Evolutionary conservation across 148 eudicot species (phyloP).

Genomic region (Fagopyrum tataricum): DNA sequence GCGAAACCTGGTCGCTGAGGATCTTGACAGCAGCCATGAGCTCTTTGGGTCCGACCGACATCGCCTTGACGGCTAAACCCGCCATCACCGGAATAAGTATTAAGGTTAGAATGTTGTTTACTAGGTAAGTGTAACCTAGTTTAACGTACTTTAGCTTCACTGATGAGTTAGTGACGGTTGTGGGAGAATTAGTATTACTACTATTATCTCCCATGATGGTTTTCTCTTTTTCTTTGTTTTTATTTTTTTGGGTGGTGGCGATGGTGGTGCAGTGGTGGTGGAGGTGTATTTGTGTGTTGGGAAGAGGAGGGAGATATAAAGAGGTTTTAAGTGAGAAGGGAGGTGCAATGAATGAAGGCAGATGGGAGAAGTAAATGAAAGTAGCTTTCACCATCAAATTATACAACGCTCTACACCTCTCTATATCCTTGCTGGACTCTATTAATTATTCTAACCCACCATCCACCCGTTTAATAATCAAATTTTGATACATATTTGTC

Average conservation of each 20-base stretch:
- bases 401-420: background rate
- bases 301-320: background rate
- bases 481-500: too few species aligned
- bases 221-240: background rate
- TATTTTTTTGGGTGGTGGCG: background rate
- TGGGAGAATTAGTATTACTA: background rate
- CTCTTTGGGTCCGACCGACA: background rate
- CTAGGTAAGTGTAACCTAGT: conserved; percentile 16
- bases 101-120: conserved; percentile 12
- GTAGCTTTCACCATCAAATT: conserved; percentile 7
- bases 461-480: too few species aligned
- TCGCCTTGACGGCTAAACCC: background rate
- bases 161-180: background rate
- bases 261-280: background rate
- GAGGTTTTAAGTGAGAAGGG: background rate
- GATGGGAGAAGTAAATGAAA: conserved; percentile 10
- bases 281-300: background rate
- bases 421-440: conserved; percentile 9
- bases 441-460: conserved; percentile 6
- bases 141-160: conserved; percentile 19
- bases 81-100: conserved; percentile 7
- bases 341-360: conserved; percentile 12
- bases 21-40: background rate
- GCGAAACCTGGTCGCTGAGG: conserved; percentile 10
- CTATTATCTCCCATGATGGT: conserved; percentile 4